A percentile compares a stretch with the other conserved stretches of the same genome.
Evolutionary conservation across 768 basidiomycete genomes (phyloP).

Genomic region (Phaeolepiota aurea): DNA sequence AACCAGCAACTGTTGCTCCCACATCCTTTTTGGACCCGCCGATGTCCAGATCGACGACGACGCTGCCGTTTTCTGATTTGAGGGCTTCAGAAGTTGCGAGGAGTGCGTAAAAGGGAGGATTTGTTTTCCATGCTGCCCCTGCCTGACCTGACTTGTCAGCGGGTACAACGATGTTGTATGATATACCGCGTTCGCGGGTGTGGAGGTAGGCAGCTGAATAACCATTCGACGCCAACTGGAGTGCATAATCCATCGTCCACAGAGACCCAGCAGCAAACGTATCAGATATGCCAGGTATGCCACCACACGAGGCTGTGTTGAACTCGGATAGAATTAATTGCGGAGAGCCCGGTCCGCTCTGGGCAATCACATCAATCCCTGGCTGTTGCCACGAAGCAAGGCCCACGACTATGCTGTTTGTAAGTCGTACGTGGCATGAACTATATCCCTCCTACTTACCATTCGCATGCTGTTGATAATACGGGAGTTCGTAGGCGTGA

Average conservation of each 20-base stretch:
- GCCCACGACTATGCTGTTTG: conserved; percentile 31
- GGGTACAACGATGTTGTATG: conserved; percentile 42
- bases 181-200: conserved; percentile 42
- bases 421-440: no score
- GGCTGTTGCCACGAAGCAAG: conserved; percentile 37
- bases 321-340: conserved; percentile 45
- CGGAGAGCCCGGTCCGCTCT: conserved; percentile 19
- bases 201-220: conserved; percentile 44
- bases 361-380: conserved; percentile 27
- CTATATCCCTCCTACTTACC: no score
- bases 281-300: conserved; percentile 38
- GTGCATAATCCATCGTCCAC: conserved; percentile 44
- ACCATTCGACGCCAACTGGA: conserved; percentile 41
- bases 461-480: conserved; percentile 38
- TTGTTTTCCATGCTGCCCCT: conserved; percentile 37
- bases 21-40: conserved; percentile 24
- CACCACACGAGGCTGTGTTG: conserved; percentile 46
- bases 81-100: conserved; percentile 38
- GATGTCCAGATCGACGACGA: conserved; percentile 40
- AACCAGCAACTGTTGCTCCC: conserved; percentile 36
- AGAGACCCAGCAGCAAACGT: conserved; percentile 42
- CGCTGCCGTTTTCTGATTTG: conserved; percentile 25
- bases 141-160: conserved; percentile 25
- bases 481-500: conserved; percentile 27
- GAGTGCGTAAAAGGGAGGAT: conserved; percentile 42